Conservation (phyloP, 2,329 filamentous ascomycete species). For the Cercospora zeae-maydis region DNA sequence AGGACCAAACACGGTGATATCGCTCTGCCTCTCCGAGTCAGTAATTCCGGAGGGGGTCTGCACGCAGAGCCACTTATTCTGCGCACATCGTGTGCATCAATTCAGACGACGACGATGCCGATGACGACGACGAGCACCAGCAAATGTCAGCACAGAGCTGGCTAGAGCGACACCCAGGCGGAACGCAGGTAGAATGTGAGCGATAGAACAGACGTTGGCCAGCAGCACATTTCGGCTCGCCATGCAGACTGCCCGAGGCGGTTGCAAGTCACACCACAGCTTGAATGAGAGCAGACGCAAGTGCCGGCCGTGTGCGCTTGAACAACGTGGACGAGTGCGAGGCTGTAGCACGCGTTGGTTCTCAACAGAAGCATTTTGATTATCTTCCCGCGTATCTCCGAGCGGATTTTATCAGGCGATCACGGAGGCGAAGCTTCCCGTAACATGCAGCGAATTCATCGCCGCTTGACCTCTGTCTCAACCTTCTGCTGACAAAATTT, state of each 20-base stretch:
- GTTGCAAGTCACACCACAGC: not conserved
- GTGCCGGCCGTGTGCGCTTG: not conserved
- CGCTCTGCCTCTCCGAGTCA: too few relatives aligned
- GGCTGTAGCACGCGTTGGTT: not conserved
- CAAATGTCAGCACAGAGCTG: not conserved
- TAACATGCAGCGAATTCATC: not conserved
- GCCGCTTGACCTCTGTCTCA: not conserved
- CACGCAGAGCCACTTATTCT: too few relatives aligned
- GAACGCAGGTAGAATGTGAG: not conserved
- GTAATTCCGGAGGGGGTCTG: too few relatives aligned
- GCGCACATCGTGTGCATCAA: not conserved
- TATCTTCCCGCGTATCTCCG: not conserved
- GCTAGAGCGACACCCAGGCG: not conserved
- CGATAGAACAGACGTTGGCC: not conserved
- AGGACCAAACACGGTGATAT: not conserved
- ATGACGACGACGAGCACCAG: not conserved
- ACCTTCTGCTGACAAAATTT: not conserved
- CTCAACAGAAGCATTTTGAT: not conserved
- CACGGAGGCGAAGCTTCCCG: not conserved
- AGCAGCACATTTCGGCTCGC: not conserved
- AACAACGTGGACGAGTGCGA: not conserved
- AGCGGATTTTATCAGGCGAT: not conserved
- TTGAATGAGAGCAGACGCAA: not conserved
- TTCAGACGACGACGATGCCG: not conserved
- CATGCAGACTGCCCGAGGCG: not conserved